Conservation (phyloP, 805 yeast genomes). For the Komagataella populi region DNA sequence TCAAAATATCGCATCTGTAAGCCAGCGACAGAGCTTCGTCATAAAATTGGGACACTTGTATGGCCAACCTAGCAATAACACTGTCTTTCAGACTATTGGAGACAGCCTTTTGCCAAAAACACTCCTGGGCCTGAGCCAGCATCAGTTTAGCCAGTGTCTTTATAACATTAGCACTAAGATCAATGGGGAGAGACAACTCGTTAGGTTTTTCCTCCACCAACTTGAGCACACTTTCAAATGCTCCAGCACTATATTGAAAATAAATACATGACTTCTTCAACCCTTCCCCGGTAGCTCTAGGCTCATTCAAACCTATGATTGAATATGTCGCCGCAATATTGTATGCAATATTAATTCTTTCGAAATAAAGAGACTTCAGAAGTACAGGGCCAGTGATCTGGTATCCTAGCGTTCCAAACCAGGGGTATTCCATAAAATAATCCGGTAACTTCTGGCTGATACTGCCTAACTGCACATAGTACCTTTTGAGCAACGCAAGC, state of each 20-base stretch:
- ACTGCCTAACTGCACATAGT: slow-evolving; percentile 29
- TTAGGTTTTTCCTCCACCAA: slow-evolving; percentile 8
- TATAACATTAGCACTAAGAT: slow-evolving; percentile 36
- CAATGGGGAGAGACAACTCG: slow-evolving; percentile 19
- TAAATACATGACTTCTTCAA: slow-evolving; percentile 47
- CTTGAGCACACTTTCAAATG: slow-evolving; percentile 26
- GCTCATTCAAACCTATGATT: slow-evolving; percentile 33
- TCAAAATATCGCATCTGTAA: slow-evolving; percentile 21
- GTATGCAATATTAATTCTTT: slow-evolving; percentile 47
- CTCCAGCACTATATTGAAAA: slow-evolving; percentile 65
- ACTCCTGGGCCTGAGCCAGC: slow-evolving; percentile 82
- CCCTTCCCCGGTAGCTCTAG: slow-evolving; percentile 34
- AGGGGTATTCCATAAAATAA: slow-evolving; percentile 45
- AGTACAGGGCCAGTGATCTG: slow-evolving; percentile 33
- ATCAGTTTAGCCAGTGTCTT: slow-evolving; percentile 35
- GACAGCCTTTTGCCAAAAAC: slow-evolving; percentile 66
- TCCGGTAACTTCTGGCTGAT: slow-evolving; percentile 48
- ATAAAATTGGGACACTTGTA: slow-evolving; percentile 49
- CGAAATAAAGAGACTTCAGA: slow-evolving; percentile 38
- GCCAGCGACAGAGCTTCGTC: slow-evolving; percentile 26
- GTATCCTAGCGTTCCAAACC: slow-evolving; percentile 62
- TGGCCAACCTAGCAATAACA: slow-evolving; percentile 48
- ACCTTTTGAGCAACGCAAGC: slow-evolving; percentile 24
- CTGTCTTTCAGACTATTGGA: slow-evolving; percentile 38
- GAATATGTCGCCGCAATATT: slow-evolving; percentile 60